phyloP scores from a whole-genome alignment of 2,329 filamentous ascomycete species.

The Lizonia empirigonia region DNA sequence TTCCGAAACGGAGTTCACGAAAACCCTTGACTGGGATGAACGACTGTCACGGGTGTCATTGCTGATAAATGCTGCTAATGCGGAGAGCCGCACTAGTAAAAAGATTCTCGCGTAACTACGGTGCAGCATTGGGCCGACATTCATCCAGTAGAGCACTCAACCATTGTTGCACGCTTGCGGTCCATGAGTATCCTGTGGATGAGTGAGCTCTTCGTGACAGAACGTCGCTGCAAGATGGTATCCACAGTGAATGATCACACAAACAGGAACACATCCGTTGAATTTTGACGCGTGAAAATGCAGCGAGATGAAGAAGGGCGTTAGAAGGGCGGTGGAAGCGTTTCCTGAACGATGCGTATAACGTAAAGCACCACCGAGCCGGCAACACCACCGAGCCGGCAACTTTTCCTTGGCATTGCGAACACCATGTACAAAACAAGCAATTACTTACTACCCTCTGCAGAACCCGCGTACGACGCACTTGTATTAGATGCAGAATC shows the following conservation, averaged over 20 bases:
- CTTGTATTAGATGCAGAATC: too few relatives aligned
- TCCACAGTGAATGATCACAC: background rate
- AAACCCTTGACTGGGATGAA: slow-evolving; percentile 12
- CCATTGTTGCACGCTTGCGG: background rate
- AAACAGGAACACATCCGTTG: background rate
- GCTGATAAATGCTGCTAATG: slow-evolving; percentile 39
- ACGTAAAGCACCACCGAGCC: too few relatives aligned
- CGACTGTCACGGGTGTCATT: slow-evolving; percentile 18
- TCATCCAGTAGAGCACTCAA: background rate
- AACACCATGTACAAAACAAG: too few relatives aligned
- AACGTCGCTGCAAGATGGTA: background rate
- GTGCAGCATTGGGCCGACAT: slow-evolving; percentile 13
- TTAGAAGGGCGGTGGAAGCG: slow-evolving; percentile 15
- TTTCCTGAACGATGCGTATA: slow-evolving; percentile 8
- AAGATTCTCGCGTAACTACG: background rate
- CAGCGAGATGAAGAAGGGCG: background rate
- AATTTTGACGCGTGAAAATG: slow-evolving; percentile 1
- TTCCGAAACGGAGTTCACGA: slow-evolving; percentile 7
- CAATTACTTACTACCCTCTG: too few relatives aligned
- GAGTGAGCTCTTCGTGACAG: background rate
- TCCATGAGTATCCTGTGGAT: background rate
- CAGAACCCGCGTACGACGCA: too few relatives aligned
- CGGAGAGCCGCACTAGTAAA: slow-evolving; percentile 15
- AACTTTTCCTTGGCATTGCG: too few relatives aligned
- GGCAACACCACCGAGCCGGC: too few relatives aligned